Base-by-base conservation (phyloP, 179 eudicot species). In the Spinacia oleracea region DNA sequence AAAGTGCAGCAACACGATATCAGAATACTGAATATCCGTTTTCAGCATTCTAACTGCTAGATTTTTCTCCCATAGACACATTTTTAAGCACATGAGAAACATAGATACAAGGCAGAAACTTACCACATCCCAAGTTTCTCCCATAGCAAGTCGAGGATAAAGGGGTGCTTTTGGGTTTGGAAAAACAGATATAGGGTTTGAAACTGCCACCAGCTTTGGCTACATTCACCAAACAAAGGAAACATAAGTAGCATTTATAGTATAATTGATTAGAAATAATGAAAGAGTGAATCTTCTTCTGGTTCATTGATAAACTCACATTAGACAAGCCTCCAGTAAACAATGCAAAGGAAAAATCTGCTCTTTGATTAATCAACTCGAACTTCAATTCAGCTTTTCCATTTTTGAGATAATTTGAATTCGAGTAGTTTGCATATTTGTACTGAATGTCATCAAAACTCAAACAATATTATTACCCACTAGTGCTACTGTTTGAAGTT, bases 101-200 rank as follows among this genome's bases (percentile, higher is more conserved):
- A 55, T 21, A 55, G 7, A 21, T 53, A 53, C 20, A 68, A 32
- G 27, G 75, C 9, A 9, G n/a, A 77, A 71, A 81, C 92, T 89
- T 78, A 90, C 97, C 88, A 91, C 96, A 81, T 93, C 87, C 97
- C 96, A 91, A 59, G 79, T 77, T 85, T 90, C 89, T 77, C 97
- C 97, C 87, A 91, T 96, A 58, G 97, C 96, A 80, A 93, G 71
- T 10, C 97, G 87, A 12, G 97, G 97, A 78, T 93, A 93, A 27
- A 88, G 88, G 67, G 97, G 97, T 51, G 94, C 94, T 66, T 93
- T 93, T 50, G 91, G 97, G 82, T 93, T 89, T 15, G 86, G 84
- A 87, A 91, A 93, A 15, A 29, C 35, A 73, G 91, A 80, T 48
- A 91, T 79, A 76, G 70, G 60, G 74, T 90, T 87, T 66, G 97